Conservation (phyloP, 2,329 filamentous ascomycete genomes). For the Phoma herbarum region DNA sequence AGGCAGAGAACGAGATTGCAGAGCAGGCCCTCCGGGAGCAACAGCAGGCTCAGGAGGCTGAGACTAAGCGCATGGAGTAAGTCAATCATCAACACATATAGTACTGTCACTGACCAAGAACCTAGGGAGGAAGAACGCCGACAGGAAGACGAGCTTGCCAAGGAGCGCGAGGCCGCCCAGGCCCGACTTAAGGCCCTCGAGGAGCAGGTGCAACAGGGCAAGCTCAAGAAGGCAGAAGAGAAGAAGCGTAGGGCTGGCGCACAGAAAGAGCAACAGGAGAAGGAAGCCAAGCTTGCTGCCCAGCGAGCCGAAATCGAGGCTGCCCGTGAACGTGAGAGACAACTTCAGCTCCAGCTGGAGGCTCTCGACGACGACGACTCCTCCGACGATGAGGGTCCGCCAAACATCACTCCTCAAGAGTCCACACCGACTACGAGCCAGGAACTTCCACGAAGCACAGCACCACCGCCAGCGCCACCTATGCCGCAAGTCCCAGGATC, state of each 20-base stretch:
- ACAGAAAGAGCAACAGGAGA: constrained; percentile 84
- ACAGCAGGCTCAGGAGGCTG: constrained; percentile 77
- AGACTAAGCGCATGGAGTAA: constrained; percentile 83
- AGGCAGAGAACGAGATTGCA: constrained; percentile 64
- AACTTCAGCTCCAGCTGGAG: constrained; percentile 89
- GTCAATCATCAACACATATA: constrained; percentile 52
- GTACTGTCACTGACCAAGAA: constrained; percentile 34
- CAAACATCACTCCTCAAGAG: constrained; percentile 71
- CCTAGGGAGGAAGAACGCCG: constrained; percentile 74
- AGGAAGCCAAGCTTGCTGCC: constrained; percentile 82
- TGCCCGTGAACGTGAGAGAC: constrained; percentile 86
- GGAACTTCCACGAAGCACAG: constrained; percentile 56
- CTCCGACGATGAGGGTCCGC: constrained; percentile 79
- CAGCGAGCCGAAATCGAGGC: constrained; percentile 92
- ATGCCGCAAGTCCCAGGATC: constrained; percentile 56
- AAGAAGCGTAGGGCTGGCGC: constrained; percentile 92
- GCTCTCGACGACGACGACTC: constrained; percentile 71
- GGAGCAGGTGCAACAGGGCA: constrained; percentile 91
- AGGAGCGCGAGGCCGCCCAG: constrained; percentile 81
- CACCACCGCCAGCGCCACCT: constrained; percentile 59
- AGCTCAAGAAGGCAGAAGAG: constrained; percentile 95
- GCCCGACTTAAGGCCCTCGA: constrained; percentile 88
- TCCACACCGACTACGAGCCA: constrained; percentile 68
- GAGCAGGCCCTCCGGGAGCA: constrained; percentile 70
- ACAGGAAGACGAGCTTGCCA: constrained; percentile 81